Conservation (phyloP, 2,329 filamentous ascomycete genomes). For the Stromatinia cepivora region DNA sequence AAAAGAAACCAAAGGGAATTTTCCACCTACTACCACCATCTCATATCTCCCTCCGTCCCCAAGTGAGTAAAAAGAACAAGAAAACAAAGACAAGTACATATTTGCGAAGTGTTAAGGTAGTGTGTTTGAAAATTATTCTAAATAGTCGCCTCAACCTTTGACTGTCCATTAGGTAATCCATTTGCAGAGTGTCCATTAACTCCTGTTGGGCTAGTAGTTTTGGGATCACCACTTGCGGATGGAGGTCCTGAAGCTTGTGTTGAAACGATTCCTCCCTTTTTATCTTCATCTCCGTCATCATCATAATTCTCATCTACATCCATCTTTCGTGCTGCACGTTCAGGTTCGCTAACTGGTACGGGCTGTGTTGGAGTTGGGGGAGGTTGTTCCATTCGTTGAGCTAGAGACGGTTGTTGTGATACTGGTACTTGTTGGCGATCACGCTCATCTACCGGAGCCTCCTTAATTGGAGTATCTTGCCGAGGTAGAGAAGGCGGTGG, state of each 20-base stretch:
- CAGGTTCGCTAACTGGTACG: slow-evolving; percentile 67
- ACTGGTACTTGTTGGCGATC: slow-evolving; percentile 43
- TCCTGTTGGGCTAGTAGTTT: slow-evolving; percentile 51
- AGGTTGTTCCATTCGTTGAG: slow-evolving; percentile 42
- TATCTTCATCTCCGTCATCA: slow-evolving; percentile 86
- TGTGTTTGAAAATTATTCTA: not conserved
- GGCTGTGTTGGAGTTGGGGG: slow-evolving; percentile 46
- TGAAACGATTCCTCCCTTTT: slow-evolving; percentile 56
- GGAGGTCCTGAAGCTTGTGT: slow-evolving; percentile 49
- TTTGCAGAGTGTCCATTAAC: slow-evolving; percentile 40
- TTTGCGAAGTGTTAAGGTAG: not conserved
- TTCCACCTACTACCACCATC: not conserved
- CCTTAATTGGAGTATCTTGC: slow-evolving; percentile 45
- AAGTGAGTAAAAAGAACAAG: not conserved
- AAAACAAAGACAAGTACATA: not conserved
- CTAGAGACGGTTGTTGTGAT: slow-evolving; percentile 35
- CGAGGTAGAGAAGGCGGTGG: slow-evolving; percentile 43
- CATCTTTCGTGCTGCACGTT: slow-evolving; percentile 85
- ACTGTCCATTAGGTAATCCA: slow-evolving; percentile 38
- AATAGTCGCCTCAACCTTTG: slow-evolving; percentile 37
- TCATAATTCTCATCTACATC: slow-evolving; percentile 98
- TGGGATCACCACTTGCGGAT: slow-evolving; percentile 47
- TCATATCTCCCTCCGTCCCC: not conserved
- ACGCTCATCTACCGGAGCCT: slow-evolving; percentile 57
- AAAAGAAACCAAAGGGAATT: not conserved